Percentiles rank a stretch among this genome's conserved stretches.
These are phyloP conservation scores for Magnolia kwangsiensis DNA, from an alignment of 164 flowering plant species.

Conservation along the genomic window DNA sequence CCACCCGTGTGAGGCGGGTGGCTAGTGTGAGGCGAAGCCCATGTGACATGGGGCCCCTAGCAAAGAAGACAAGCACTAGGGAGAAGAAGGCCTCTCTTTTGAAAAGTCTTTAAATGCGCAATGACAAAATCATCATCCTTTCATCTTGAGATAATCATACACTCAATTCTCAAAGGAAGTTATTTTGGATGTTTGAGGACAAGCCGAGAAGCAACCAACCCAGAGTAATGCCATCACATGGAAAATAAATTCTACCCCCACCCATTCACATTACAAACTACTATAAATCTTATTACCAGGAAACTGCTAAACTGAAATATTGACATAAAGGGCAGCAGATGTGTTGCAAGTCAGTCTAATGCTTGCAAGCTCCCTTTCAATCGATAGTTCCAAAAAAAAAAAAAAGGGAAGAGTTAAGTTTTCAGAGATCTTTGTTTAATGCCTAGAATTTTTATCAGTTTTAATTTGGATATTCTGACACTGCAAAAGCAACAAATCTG, in stretches of 20 bases:
- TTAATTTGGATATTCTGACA: background rate
- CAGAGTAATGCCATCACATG: background rate
- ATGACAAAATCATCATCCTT: background rate
- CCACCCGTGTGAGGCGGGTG: no score
- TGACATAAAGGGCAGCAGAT: background rate
- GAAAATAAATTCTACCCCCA: no score
- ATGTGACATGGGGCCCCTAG: no score
- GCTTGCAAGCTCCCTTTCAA: background rate
- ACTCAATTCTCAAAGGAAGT: background rate
- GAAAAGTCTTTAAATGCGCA: background rate
- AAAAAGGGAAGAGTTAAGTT: no score
- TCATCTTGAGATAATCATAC: background rate
- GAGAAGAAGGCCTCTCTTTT: no score
- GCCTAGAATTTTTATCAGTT: background rate
- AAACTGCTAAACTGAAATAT: background rate
- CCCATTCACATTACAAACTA: background rate
- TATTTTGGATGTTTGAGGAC: background rate
- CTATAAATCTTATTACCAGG: background rate
- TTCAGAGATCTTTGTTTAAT: background rate
- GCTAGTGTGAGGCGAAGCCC: no score
- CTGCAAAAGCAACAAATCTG: background rate
- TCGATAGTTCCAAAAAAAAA: no score
- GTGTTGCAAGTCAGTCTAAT: background rate
- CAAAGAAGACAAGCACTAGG: no score
- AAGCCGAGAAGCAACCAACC: background rate